Percentiles rank a stretch among this genome's conserved stretches.
These are phyloP conservation scores for Pharus latifolius DNA, from an alignment of 176 grass and related monocot genomes.

Conservation along the genomic window DNA sequence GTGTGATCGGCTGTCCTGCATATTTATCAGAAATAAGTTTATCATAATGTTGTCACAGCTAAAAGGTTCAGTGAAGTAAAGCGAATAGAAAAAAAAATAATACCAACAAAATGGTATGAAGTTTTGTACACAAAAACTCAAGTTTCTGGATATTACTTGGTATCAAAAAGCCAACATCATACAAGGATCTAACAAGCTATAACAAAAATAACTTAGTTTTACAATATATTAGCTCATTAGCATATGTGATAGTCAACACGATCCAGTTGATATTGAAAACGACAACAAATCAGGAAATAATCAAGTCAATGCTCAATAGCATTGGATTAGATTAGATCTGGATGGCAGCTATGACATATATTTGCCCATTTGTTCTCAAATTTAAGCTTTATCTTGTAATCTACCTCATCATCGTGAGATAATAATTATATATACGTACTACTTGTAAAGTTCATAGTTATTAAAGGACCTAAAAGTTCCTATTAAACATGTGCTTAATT, in stretches of 20 bases:
- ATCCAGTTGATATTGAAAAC: no score
- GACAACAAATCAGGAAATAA: no score
- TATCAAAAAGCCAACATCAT: neutral
- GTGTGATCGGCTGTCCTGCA: slow-evolving; percentile 87
- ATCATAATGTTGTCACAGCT: neutral
- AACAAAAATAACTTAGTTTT: no score
- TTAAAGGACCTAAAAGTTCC: neutral
- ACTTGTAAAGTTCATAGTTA: neutral
- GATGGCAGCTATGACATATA: neutral
- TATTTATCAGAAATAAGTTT: neutral
- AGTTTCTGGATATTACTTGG: neutral
- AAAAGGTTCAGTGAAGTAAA: neutral
- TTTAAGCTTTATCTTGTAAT: no score
- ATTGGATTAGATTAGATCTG: neutral
- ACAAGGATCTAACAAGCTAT: no score
- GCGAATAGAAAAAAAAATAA: neutral
- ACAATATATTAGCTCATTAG: no score
- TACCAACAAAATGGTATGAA: neutral
- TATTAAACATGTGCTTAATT: neutral
- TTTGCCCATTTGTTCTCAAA: neutral
- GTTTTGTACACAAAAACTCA: no score
- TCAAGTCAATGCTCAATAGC: neutral
- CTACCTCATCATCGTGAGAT: no score
- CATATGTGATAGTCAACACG: no score
- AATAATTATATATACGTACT: no score